Conservation (phyloP, 2,329 filamentous ascomycete genomes). For the Sporothrix protearum region DNA sequence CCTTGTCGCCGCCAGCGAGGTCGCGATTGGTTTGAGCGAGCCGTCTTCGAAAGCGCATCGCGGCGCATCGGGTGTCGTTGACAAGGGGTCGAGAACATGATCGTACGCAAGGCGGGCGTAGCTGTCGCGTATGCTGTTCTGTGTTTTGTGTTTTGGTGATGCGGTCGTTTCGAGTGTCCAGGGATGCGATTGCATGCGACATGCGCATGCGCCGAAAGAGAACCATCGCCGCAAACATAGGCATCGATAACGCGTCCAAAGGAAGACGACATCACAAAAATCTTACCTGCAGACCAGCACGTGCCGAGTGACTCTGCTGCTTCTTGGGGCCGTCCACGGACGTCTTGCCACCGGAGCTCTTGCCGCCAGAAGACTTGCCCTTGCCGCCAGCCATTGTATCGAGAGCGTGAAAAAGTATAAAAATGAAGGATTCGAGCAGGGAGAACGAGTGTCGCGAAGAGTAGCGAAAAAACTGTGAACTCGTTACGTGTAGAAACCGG, state of each 20-base stretch:
- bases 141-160: not conserved
- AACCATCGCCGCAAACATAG: slow-evolving; percentile 27
- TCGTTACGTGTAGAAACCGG: not conserved
- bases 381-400: slow-evolving; percentile 73
- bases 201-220: not conserved
- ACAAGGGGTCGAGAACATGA: no score
- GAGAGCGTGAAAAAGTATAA: slow-evolving; percentile 33
- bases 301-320: slow-evolving; percentile 91
- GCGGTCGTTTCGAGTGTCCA: not conserved
- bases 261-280: slow-evolving; percentile 27
- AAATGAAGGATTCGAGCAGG: no score
- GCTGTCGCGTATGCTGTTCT: not conserved
- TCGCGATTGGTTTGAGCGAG: not conserved
- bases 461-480: no score
- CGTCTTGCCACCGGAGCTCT: slow-evolving; percentile 77
- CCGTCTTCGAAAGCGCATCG: not conserved
- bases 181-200: not conserved
- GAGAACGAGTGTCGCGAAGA: not conserved
- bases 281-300: slow-evolving; percentile 90
- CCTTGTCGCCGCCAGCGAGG: not conserved
- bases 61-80: not conserved
- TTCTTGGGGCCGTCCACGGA: slow-evolving; percentile 69
- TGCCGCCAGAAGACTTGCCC: slow-evolving; percentile 87
- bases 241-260: not conserved
- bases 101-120: not conserved